Conservation (phyloP, 106 monocot genomes). For the Allium sativum region DNA sequence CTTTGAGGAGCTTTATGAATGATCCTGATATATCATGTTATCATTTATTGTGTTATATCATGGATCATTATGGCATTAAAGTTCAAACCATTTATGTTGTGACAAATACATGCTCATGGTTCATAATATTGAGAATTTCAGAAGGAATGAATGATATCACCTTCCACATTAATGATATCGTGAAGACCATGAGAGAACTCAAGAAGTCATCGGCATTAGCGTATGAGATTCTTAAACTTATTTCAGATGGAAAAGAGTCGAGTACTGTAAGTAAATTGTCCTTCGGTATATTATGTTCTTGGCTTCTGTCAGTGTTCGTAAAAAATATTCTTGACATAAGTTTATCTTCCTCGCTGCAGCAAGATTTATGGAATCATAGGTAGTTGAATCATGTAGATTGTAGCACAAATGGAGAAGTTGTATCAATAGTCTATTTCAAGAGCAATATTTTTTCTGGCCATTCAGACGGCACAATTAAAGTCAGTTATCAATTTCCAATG, state of each 20-base stretch:
- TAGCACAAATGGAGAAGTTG: slow-evolving; percentile 36
- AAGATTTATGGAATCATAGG: slow-evolving; percentile 43
- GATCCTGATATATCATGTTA: too few relatives aligned
- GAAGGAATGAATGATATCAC: slow-evolving; percentile 43
- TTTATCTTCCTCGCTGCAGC: slow-evolving; percentile 3
- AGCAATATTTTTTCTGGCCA: slow-evolving; percentile 40
- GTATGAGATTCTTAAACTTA: slow-evolving; percentile 40
- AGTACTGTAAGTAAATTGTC: slow-evolving; percentile 26
- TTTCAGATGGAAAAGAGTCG: slow-evolving; percentile 42
- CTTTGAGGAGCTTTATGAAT: too few relatives aligned
- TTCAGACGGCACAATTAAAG: slow-evolving; percentile 50
- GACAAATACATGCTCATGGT: too few relatives aligned
- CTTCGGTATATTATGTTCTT: not conserved
- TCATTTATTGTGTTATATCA: too few relatives aligned
- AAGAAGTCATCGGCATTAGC: slow-evolving; percentile 41
- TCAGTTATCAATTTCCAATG: not conserved
- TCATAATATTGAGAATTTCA: slow-evolving; percentile 19
- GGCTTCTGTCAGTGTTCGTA: not conserved
- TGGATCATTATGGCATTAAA: too few relatives aligned
- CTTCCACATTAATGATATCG: slow-evolving; percentile 36
- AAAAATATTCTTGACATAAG: not conserved
- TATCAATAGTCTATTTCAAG: slow-evolving; percentile 29
- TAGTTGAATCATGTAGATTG: slow-evolving; percentile 36
- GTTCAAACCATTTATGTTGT: too few relatives aligned
- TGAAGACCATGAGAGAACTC: slow-evolving; percentile 42